Conservation (phyloP, 2,329 filamentous ascomycete species). For the Ascochyta fabae region DNA sequence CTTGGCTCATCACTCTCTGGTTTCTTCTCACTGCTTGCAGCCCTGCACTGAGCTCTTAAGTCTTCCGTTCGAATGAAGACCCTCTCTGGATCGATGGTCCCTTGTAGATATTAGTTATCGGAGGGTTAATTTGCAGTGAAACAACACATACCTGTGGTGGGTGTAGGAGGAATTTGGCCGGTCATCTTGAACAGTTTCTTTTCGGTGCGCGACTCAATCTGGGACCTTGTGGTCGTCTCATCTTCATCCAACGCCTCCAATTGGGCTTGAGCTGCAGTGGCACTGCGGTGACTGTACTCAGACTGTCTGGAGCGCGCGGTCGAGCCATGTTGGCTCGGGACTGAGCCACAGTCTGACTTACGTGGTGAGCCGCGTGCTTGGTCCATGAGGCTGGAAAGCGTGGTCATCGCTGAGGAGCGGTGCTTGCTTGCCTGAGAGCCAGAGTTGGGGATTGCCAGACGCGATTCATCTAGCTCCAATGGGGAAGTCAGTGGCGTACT, state of each 20-base stretch:
- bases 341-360: constrained; percentile 27
- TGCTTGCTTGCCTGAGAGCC: constrained; percentile 24
- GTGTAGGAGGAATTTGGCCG: constrained; percentile 37
- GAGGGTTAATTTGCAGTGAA: not conserved
- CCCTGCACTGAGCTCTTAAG: constrained; percentile 27
- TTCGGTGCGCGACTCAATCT: constrained; percentile 51
- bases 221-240: constrained; percentile 46
- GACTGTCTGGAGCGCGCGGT: constrained; percentile 35
- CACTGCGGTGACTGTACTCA: constrained; percentile 26
- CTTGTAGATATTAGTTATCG: constrained; percentile 1
- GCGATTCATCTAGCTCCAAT: constrained; percentile 14
- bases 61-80: constrained; percentile 31
- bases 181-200: constrained; percentile 43
- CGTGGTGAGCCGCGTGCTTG: constrained; percentile 29
- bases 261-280: constrained; percentile 18
- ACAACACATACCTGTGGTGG: constrained; percentile 25
- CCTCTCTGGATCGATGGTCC: constrained; percentile 12
- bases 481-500: constrained; percentile 23
- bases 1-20: constrained; percentile 14
- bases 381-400: constrained; percentile 36
- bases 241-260: constrained; percentile 33
- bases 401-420: constrained; percentile 26
- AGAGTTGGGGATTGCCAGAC: constrained; percentile 16
- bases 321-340: constrained; percentile 24
- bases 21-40: constrained; percentile 20